These are phyloP conservation scores for Paspalum vaginatum DNA, from an alignment of 176 grass and related monocot genomes.

Conservation along the genomic window DNA sequence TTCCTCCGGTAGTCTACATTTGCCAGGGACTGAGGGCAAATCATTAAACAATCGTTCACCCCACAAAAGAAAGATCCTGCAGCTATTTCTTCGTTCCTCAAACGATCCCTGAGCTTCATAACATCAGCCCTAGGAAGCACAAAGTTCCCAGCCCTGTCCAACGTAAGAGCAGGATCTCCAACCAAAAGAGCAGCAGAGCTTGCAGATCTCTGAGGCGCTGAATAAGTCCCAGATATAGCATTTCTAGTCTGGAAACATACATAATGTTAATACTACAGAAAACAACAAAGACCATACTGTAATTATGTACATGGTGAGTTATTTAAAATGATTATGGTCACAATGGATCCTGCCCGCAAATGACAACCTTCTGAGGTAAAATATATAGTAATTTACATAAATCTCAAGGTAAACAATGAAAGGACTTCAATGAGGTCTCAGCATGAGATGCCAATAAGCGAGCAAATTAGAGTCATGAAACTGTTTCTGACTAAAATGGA, in stretches of 20 bases:
- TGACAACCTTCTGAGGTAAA: conserved; percentile 12
- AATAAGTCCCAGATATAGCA: conserved; percentile 98
- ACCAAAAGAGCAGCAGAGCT: conserved; percentile 99
- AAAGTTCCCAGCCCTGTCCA: conserved; percentile 98
- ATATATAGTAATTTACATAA: conserved; percentile 2
- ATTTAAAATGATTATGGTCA: conserved; percentile 4
- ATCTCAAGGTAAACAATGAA: conserved; percentile 10
- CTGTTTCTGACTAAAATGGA: conserved; percentile 22
- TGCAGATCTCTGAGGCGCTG: conserved; percentile 94
- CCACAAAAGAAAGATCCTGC: conserved; percentile 80
- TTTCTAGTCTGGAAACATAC: conserved; percentile 76
- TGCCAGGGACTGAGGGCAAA: conserved; percentile 58
- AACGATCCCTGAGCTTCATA: conserved; percentile 94
- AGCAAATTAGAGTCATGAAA: background rate
- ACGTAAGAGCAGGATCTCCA: conserved; percentile 88
- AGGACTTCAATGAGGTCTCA: conserved; percentile 33
- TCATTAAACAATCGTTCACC: conserved; percentile 67
- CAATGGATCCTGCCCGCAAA: background rate
- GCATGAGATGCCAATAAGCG: conserved; percentile 28
- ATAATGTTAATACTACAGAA: conserved; percentile 37
- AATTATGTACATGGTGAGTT: conserved; percentile 23
- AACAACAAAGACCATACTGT: conserved; percentile 34
- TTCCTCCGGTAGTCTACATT: conserved; percentile 83
- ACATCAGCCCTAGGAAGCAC: conserved; percentile 99
- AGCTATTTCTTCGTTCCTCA: conserved; percentile 91